Percentiles rank a stretch among this genome's conserved stretches.
phyloP scores from a whole-genome alignment of 2,329 filamentous ascomycete species.

The Furcasterigmium sp. region DNA sequence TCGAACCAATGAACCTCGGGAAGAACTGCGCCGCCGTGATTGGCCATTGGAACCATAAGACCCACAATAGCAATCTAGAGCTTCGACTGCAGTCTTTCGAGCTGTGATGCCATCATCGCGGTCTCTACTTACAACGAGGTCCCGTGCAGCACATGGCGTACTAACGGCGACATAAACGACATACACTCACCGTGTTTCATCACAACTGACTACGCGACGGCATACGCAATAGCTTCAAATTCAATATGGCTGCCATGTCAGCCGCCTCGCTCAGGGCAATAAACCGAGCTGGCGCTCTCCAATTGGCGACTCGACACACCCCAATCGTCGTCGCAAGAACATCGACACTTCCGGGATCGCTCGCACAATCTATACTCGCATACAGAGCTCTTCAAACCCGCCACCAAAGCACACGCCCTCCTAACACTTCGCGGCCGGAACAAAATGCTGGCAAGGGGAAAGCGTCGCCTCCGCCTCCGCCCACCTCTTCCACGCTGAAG shows the following conservation, averaged over 20 bases:
- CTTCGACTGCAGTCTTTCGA: not conserved
- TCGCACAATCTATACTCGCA: not conserved
- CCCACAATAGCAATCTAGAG: not conserved
- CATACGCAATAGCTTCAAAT: too few relatives aligned
- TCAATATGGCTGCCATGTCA: slow-evolving; percentile 1
- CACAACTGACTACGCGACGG: too few relatives aligned
- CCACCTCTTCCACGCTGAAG: slow-evolving; percentile 15
- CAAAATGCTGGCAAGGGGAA: slow-evolving; percentile 1
- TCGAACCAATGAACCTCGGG: not conserved
- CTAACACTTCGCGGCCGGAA: not conserved
- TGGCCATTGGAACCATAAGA: not conserved
- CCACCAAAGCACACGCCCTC: not conserved
- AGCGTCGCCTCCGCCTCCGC: slow-evolving; percentile 17
- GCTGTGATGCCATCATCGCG: not conserved
- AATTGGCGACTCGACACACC: too few relatives aligned
- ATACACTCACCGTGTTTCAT: too few relatives aligned
- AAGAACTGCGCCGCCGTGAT: not conserved
- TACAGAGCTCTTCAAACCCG: not conserved
- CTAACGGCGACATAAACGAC: too few relatives aligned
- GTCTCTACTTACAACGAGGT: too few relatives aligned
- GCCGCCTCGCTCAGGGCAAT: not conserved
- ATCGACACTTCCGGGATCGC: not conserved
- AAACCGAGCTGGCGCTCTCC: not conserved
- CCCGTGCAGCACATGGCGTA: too few relatives aligned
- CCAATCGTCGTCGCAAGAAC: not conserved